phyloP scores from a whole-genome alignment of 2,329 filamentous ascomycete genomes.

The Apiospora arundinis region DNA sequence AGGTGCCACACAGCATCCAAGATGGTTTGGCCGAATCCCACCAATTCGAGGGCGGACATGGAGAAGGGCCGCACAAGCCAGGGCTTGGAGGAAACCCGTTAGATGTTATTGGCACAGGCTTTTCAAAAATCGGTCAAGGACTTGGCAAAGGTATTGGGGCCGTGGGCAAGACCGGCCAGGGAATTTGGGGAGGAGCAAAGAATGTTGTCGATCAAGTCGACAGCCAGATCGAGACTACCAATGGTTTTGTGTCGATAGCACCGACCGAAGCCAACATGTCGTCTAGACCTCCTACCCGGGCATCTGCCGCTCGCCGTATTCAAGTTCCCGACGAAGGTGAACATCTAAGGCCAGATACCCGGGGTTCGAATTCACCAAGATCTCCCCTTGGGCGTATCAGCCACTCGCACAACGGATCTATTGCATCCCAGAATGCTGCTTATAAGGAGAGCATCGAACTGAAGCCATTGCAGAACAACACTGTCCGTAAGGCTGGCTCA shows the following conservation, averaged over 20 bases:
- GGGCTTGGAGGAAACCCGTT: constrained; percentile 35
- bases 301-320: constrained; percentile 38
- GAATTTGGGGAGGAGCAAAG: constrained; percentile 52
- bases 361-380: constrained; percentile 27
- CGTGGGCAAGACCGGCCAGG: constrained; percentile 51
- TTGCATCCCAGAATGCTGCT: constrained; percentile 47
- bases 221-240: constrained; percentile 58
- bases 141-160: constrained; percentile 52
- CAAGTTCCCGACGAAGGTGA: constrained; percentile 44
- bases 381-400: constrained; percentile 22
- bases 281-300: constrained; percentile 31
- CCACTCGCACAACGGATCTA: constrained; percentile 41
- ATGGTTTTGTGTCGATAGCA: constrained; percentile 55
- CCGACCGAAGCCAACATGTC: constrained; percentile 31
- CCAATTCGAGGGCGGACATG: constrained; percentile 32
- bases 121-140: constrained; percentile 57
- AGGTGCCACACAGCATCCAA: constrained; percentile 58
- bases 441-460: constrained; percentile 42
- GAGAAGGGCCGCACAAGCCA: constrained; percentile 26
- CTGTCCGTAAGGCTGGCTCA: constrained; percentile 53
- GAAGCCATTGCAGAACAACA: constrained; percentile 56
- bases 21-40: constrained; percentile 41
- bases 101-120: constrained; percentile 43
- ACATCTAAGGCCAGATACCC: constrained; percentile 34
- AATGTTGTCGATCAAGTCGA: constrained; percentile 58